Conservation (phyloP, 2,329 filamentous ascomycete genomes). For the Beauveria pseudobassiana region DNA sequence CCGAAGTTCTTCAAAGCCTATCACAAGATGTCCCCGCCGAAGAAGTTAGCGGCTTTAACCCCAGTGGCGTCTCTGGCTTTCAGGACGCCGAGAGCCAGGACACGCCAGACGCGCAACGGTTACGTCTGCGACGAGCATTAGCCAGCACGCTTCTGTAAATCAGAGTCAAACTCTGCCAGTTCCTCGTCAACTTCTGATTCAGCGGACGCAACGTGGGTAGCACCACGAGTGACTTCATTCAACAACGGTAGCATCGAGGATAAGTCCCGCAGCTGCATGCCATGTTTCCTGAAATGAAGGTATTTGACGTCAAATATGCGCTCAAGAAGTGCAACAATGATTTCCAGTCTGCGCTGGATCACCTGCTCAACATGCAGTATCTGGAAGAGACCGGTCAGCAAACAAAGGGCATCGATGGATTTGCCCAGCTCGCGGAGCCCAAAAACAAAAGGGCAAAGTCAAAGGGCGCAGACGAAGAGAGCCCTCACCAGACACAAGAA, state of each 20-base stretch:
- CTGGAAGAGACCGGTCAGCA: conserved; percentile 60
- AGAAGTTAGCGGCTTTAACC: conserved; percentile 70
- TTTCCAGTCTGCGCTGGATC: conserved; percentile 65
- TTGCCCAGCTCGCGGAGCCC: conserved; percentile 48
- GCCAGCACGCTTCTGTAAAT: conserved; percentile 21
- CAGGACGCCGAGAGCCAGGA: conserved; percentile 19
- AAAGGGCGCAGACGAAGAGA: conserved; percentile 22
- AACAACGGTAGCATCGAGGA: conserved; percentile 43
- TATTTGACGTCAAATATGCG: conserved; percentile 56
- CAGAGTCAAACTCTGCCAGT: conserved; percentile 23
- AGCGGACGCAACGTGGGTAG: conserved; percentile 15
- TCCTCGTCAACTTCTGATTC: conserved; percentile 20
- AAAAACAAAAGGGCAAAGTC: conserved; percentile 33
- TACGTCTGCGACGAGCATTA: conserved; percentile 20
- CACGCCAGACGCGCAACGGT: conserved; percentile 18
- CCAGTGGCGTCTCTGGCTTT: conserved; percentile 57
- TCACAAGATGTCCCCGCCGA: conserved; percentile 57
- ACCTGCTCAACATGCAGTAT: conserved; percentile 71
- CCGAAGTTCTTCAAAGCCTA: conserved; percentile 55
- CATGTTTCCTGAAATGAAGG: conserved; percentile 65
- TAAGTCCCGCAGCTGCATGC: conserved; percentile 56
- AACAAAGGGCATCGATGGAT: conserved; percentile 74
- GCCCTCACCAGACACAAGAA: conserved; percentile 13
- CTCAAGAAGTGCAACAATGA: conserved; percentile 62
- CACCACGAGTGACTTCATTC: conserved; percentile 27